Percentiles rank a stretch among this genome's conserved stretches.
phyloP scores from a whole-genome alignment of 345 rosid genomes.

The Lepidium didymum region DNA sequence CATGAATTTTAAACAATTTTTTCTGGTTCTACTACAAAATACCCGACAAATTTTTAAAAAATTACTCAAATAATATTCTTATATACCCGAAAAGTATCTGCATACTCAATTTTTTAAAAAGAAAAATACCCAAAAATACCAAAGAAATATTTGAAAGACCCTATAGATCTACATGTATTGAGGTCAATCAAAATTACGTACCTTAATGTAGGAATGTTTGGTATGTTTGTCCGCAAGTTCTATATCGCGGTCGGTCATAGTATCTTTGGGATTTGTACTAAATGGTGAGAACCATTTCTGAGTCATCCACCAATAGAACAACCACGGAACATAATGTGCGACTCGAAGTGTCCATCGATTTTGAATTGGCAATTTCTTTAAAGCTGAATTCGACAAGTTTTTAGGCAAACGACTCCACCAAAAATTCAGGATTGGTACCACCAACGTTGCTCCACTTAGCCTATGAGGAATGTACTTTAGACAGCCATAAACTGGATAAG shows the following conservation, averaged over 20 bases:
- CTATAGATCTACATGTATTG: no score
- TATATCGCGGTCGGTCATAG: constrained; percentile 31
- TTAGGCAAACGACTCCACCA: constrained; percentile 82
- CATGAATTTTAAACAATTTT: no score
- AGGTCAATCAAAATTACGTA: constrained; percentile 21
- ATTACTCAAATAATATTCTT: no score
- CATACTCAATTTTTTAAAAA: no score
- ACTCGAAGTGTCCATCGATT: constrained; percentile 44
- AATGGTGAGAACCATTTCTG: constrained; percentile 68
- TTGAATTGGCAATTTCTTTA: constrained; percentile 33
- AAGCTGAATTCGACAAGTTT: constrained; percentile 27
- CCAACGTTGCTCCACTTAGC: constrained; percentile 62
- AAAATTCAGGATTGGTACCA: constrained; percentile 64
- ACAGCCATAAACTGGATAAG: constrained; percentile 58
- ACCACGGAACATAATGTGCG: constrained; percentile 65
- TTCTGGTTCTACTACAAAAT: no score
- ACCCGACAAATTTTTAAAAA: no score
- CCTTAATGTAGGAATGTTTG: constrained; percentile 31
- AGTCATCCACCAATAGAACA: constrained; percentile 85
- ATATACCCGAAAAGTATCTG: no score
- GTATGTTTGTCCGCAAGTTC: constrained; percentile 38
- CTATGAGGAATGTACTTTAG: constrained; percentile 72
- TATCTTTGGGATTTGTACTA: constrained; percentile 37
- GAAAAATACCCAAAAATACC: no score
- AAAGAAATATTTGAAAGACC: no score